Percentiles rank a stretch among this genome's conserved stretches.
phyloP scores from a whole-genome alignment of 2,329 filamentous ascomycete genomes.

The Colletotrichum eleusines region DNA sequence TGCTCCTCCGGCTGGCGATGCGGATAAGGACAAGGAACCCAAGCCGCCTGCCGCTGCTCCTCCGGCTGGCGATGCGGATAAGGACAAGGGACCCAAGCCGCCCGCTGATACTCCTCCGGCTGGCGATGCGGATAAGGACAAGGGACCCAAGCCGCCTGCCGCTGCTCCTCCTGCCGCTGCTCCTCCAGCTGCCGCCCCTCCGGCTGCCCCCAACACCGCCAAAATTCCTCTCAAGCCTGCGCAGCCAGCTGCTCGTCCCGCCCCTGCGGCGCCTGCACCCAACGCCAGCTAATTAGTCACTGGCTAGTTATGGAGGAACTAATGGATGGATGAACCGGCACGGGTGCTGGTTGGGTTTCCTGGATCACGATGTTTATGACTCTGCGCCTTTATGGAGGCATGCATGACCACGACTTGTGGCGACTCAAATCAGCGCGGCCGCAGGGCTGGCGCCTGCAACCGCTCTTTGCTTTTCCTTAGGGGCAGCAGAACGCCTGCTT shows the following conservation, averaged over 20 bases:
- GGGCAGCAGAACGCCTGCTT: neutral
- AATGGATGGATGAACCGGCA: slow-evolving; percentile 26
- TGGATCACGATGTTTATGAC: slow-evolving; percentile 19
- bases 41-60: neutral
- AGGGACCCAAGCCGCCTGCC: slow-evolving; percentile 26
- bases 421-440: neutral
- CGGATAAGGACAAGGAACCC: neutral
- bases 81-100: too few species aligned
- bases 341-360: slow-evolving; percentile 26
- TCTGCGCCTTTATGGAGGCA: neutral
- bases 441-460: neutral
- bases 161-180: slow-evolving; percentile 10
- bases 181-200: neutral
- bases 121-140: slow-evolving; percentile 24
- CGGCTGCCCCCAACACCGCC: slow-evolving; percentile 18
- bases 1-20: neutral
- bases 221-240: neutral
- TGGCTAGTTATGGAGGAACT: neutral
- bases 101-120: too few species aligned
- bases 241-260: slow-evolving; percentile 24
- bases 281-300: slow-evolving; percentile 6
- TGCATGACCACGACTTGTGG: neutral
- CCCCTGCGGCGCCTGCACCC: slow-evolving; percentile 30
- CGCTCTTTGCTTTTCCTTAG: too few species aligned
- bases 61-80: neutral